Base-by-base conservation (phyloP, 352 stramenopile species). In the Phytophthora vignae region DNA sequence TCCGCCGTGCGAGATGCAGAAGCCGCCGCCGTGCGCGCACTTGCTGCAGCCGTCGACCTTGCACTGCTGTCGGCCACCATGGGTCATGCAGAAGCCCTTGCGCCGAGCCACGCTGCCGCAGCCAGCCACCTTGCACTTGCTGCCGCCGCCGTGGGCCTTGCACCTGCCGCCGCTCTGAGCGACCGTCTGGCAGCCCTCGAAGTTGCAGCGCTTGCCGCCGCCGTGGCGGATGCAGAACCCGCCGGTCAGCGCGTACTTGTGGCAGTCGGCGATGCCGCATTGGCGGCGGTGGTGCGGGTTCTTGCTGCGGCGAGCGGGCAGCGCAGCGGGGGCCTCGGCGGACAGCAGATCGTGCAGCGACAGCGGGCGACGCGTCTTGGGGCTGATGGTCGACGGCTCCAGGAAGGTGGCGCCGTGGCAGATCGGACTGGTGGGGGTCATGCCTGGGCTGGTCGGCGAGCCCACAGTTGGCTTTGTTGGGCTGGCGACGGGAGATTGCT, bases 161-260 rank as follows among this genome's bases (percentile, higher is more conserved):
- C 90, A 97, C 4, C 87, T 77, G 2, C 90, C 90, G 2, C 90
- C 88, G 63, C 87, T 92, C 60, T 96, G 85, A 9, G 90, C 88
- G 9, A 92, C 87, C 0, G 90, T 96, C 36, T 78, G 73, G 65
- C 89, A 96, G 27, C 81, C 88, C 3, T 90, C 75, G 15, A 92
- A 74, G 11, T 77, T 90, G 73, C 87, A 96, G 55, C 89, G 85
- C 64, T 93, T 92, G 62, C 89, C 89, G 42, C 89, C 89, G 27
- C 89, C 89, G 76, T 96, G 89, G 42, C 83, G 92, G 67, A 95
- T 96, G 74, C 90, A 97, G 48, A 95, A 93, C 6, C 88, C 88
- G 10, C 83, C 85, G 4, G 79, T 85, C 14, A 92, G 63, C 14
- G 85, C 85, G 61, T 92, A 92, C 72, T 92, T 92, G 69, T 63